phyloP scores from a whole-genome alignment of 352 stramenopile species.

The Bremia lactucae region DNA sequence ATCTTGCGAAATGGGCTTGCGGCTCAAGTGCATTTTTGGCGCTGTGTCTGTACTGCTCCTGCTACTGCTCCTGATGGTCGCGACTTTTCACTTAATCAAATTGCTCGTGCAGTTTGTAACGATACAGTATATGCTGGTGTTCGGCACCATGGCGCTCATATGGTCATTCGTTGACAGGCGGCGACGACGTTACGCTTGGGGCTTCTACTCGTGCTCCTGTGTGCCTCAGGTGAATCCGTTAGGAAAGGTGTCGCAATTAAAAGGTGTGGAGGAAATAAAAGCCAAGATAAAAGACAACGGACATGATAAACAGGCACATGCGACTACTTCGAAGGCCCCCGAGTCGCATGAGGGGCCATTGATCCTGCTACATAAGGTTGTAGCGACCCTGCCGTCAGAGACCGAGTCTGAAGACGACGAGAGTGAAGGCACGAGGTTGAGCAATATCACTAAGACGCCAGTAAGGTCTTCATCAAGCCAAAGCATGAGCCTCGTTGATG shows the following conservation, averaged over 20 bases:
- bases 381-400: constrained; percentile 24
- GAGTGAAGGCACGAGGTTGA: constrained; percentile 5
- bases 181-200: constrained; percentile 18
- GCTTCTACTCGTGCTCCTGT: constrained; percentile 20
- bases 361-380: constrained; percentile 11
- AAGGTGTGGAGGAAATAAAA: background rate
- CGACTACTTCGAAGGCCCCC: constrained; percentile 1
- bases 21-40: constrained; percentile 9
- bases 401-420: constrained; percentile 52
- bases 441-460: background rate
- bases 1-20: constrained; percentile 7
- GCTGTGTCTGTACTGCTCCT: constrained; percentile 10
- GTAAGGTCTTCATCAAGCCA: constrained; percentile 1
- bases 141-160: constrained; percentile 3
- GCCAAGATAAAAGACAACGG: background rate
- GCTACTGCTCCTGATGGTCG: constrained; percentile 9
- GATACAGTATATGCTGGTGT: constrained; percentile 12
- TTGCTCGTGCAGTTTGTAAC: constrained; percentile 19
- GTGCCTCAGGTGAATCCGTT: constrained; percentile 4
- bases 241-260: background rate
- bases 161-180: constrained; percentile 18
- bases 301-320: background rate
- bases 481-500: constrained; percentile 12
- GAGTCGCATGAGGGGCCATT: constrained; percentile 6
- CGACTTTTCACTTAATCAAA: constrained; percentile 8